phyloP scores from a whole-genome alignment of 768 basidiomycete species.

The Mrakia frigida region DNA sequence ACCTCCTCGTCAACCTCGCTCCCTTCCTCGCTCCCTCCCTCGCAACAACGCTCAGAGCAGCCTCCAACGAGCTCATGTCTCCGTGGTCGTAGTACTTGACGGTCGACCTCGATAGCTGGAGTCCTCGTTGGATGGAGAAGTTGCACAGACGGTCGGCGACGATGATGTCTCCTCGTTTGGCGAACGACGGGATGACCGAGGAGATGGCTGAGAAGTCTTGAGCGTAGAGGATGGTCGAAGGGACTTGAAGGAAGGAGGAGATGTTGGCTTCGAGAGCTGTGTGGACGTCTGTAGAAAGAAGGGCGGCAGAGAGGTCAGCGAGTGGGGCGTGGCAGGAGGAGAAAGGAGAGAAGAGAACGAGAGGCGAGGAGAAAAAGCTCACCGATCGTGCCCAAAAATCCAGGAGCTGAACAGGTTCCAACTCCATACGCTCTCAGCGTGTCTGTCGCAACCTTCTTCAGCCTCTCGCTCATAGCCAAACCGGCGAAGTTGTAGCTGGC shows the following conservation, averaged over 20 bases:
- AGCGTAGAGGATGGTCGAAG: conserved; percentile 84
- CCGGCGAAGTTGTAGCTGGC: conserved; percentile 89
- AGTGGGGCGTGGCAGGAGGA: not conserved
- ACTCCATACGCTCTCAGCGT: conserved; percentile 83
- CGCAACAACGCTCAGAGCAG: conserved; percentile 74
- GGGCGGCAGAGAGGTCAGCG: not conserved
- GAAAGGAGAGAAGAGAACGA: not conserved
- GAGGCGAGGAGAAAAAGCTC: conserved; percentile 40
- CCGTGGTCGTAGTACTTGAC: conserved; percentile 97
- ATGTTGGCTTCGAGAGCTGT: conserved; percentile 81
- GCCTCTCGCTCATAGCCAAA: conserved; percentile 74
- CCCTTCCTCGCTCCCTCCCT: conserved; percentile 83
- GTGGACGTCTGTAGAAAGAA: conserved; percentile 66
- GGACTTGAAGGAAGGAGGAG: conserved; percentile 82
- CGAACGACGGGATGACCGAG: conserved; percentile 94
- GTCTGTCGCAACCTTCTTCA: conserved; percentile 79
- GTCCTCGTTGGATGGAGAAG: conserved; percentile 94
- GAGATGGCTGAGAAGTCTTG: conserved; percentile 88
- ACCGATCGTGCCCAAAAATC: conserved; percentile 96
- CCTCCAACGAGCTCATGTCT: conserved; percentile 83
- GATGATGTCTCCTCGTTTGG: conserved; percentile 94
- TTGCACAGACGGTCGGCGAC: conserved; percentile 97
- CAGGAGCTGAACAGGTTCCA: conserved; percentile 91
- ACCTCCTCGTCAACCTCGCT: conserved; percentile 74
- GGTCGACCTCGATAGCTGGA: conserved; percentile 85